A percentile compares a stretch with the other conserved stretches of the same genome.
Evolutionary conservation across 1,284 basidiomycete species (phyloP).

Genomic region (Apiotrichum brassicae): DNA sequence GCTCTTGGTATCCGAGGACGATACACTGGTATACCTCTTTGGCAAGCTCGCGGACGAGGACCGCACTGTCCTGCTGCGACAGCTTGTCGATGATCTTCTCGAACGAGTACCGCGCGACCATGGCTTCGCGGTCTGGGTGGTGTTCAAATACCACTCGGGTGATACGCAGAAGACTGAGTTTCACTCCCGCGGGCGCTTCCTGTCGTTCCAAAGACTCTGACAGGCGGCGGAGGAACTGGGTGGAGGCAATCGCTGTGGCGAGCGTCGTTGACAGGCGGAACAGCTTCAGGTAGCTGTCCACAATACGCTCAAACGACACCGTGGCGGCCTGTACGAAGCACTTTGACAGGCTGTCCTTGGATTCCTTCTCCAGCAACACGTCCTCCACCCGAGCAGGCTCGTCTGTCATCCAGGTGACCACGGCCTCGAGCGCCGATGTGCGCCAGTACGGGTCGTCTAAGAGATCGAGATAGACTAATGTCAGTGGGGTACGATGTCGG

Average conservation of each 20-base stretch:
- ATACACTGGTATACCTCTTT: constrained; percentile 38
- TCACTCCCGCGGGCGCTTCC: constrained; percentile 71
- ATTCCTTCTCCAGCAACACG: constrained; percentile 62
- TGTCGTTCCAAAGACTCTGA: constrained; percentile 68
- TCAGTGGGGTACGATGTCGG: constrained; percentile 15
- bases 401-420: constrained; percentile 90
- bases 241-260: constrained; percentile 64
- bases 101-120: constrained; percentile 72
- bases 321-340: constrained; percentile 84
- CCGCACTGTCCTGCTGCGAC: constrained; percentile 74
- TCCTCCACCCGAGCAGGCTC: constrained; percentile 91
- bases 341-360: constrained; percentile 66
- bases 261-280: constrained; percentile 70
- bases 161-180: constrained; percentile 81
- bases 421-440: constrained; percentile 82
- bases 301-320: constrained; percentile 87
- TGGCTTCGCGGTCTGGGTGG: constrained; percentile 71
- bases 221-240: constrained; percentile 79
- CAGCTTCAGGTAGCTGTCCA: constrained; percentile 86
- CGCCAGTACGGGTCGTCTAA: constrained; percentile 93
- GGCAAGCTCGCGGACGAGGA: constrained; percentile 70
- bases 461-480: constrained; percentile 69
- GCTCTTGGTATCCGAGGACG: constrained; percentile 2
- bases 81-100: constrained; percentile 69
- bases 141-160: constrained; percentile 79